These are phyloP conservation scores for Phytophthora citricola DNA, from an alignment of 352 stramenopile genomes.

Conservation along the genomic window DNA sequence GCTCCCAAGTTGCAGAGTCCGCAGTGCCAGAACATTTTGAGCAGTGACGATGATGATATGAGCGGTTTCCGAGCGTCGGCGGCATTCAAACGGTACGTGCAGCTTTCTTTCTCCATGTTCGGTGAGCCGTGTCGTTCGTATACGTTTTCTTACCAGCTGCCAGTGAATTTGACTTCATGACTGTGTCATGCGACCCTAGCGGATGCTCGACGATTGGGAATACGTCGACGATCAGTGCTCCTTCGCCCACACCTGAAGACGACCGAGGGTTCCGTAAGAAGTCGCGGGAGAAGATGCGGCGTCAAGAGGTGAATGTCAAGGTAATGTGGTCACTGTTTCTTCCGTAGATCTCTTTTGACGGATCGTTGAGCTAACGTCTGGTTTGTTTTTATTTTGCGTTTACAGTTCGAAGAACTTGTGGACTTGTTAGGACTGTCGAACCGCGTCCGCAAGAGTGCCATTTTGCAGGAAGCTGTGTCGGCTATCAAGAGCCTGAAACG, in stretches of 20 bases:
- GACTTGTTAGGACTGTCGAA: slow-evolving; percentile 75
- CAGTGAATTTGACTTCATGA: slow-evolving; percentile 46
- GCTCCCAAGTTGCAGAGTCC: slow-evolving; percentile 21
- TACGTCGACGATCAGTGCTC: slow-evolving; percentile 19
- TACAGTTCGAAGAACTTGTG: slow-evolving; percentile 77
- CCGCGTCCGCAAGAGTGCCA: slow-evolving; percentile 75
- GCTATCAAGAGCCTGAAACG: slow-evolving; percentile 68
- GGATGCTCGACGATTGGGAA: slow-evolving; percentile 60
- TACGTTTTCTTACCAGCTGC: slow-evolving; percentile 31
- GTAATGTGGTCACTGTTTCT: slow-evolving; percentile 26
- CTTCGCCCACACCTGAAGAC: slow-evolving; percentile 47
- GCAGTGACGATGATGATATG: slow-evolving; percentile 38
- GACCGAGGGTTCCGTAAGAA: slow-evolving; percentile 78
- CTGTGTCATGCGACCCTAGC: slow-evolving; percentile 49
- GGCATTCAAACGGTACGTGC: slow-evolving; percentile 51
- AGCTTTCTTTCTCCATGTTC: slow-evolving; percentile 9
- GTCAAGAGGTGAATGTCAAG: slow-evolving; percentile 85
- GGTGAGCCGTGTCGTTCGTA: slow-evolving; percentile 36
- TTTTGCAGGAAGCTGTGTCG: slow-evolving; percentile 74
- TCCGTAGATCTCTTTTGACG: slow-evolving; percentile 1
- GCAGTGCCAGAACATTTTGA: slow-evolving; percentile 52
- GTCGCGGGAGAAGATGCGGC: slow-evolving; percentile 78
- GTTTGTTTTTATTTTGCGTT: neutral
- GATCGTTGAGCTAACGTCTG: slow-evolving; percentile 8
- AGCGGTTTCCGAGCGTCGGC: slow-evolving; percentile 22